Evolutionary conservation across 176 grass and related monocot genomes (phyloP), one percentile per base, ranked within the genome.

Genomic region (Raddia distichophylla): DNA sequence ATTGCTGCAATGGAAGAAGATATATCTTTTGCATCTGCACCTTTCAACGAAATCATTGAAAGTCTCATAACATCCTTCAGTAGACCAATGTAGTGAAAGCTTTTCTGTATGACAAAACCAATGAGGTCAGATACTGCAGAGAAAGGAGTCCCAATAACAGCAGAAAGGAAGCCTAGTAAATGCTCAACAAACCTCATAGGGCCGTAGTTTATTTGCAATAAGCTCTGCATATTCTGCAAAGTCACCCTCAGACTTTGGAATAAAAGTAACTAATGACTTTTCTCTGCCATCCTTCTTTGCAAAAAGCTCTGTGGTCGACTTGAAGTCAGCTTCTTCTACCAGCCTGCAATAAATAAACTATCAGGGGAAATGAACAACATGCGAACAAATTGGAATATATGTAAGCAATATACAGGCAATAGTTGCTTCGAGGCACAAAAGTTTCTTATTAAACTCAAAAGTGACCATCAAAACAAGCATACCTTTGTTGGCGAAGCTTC

Each of bases 401-500:
- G 4, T 27, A 64, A 64, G 33, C 27, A 51, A 49, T 11, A 34
- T 53, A 10, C 10, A 13, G 5, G 46, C 35, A 34, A 52, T 7
- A 43, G 32, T 0, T 69, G 43, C 51, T 61, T 51, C 3, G 62
- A 0, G 3, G 6, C 35, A 48, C 18, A 77, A 5, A 34, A 67
- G 8, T 74, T 81, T 72, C 10, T 52, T 37, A 67, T 52, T 2
- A 27, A 0, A 10, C 27, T 14, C 33, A 77, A 64, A 63, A 71
- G 48, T 27, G 4, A 32, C 12, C 43, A 71, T 37, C 15, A 63
- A 22, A 73, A 84, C 76, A 11, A 75, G 0, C 64, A 42, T 53
- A 96, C 93, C 93, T 91, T 84, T 96, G 93, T 79, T 96, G 90
- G 14, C 88, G 93, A 81, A 96, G 85, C 90, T 96, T 96, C 86